These are phyloP conservation scores for Axilococcus clingmanii DNA, from an alignment of 139 green algal species.

Conservation along the genomic window DNA sequence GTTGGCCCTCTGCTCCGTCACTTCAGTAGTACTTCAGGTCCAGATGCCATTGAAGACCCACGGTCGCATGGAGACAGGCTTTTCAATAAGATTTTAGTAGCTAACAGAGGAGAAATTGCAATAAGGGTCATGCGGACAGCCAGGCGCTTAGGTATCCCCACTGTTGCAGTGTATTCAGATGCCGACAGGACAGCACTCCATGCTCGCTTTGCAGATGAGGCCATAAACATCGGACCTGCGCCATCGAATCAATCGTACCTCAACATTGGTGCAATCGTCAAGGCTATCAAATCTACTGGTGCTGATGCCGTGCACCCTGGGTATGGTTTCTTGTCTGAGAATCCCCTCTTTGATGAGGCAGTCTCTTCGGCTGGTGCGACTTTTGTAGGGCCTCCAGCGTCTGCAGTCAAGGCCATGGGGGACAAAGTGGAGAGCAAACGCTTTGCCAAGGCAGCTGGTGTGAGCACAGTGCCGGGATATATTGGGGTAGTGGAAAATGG, in stretches of 20 bases:
- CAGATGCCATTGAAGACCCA: no score
- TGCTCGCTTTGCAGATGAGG: constrained; percentile 52
- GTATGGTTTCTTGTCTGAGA: constrained; percentile 80
- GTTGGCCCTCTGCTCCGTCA: no score
- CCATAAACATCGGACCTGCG: constrained; percentile 60
- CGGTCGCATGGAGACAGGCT: constrained; percentile 5
- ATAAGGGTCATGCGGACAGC: constrained; percentile 73
- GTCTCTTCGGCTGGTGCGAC: constrained; percentile 40
- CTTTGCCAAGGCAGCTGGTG: constrained; percentile 15
- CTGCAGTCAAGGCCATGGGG: constrained; percentile 57
- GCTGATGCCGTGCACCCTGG: constrained; percentile 68
- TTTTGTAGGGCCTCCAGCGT: constrained; percentile 63
- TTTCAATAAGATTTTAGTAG: constrained; percentile 63
- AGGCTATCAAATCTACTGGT: constrained; percentile 38
- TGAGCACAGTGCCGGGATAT: constrained; percentile 30
- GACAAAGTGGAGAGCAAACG: constrained; percentile 54
- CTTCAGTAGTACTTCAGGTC: no score
- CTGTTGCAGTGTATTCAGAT: constrained; percentile 73
- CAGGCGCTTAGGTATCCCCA: constrained; percentile 62
- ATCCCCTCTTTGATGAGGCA: constrained; percentile 51
- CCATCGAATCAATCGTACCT: constrained; percentile 69
- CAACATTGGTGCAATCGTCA: constrained; percentile 47
- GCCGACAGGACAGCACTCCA: constrained; percentile 50
- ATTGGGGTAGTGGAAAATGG: constrained; percentile 16
- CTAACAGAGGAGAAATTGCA: constrained; percentile 88